Evolutionary conservation across 495 filamentous ascomycete species (phyloP).

Genomic region (Aspergillus biplanus): DNA sequence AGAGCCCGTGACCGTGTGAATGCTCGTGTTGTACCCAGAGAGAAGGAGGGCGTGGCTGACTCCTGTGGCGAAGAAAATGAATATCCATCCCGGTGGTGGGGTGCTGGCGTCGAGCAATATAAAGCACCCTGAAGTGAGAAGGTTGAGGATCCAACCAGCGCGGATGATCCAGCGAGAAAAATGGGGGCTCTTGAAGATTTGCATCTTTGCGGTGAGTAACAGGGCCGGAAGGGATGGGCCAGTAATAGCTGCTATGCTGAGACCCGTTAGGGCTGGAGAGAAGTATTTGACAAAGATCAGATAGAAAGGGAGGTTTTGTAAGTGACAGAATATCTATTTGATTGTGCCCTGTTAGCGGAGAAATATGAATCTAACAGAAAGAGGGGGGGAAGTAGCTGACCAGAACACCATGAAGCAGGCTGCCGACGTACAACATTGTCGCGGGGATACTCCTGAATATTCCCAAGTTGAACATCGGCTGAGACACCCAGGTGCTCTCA

Average conservation of each 20-base stretch:
- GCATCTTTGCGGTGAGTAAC: slow-evolving; percentile 40
- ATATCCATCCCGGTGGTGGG: slow-evolving; percentile 49
- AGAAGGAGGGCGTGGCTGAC: slow-evolving; percentile 60
- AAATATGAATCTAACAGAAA: slow-evolving; percentile 11
- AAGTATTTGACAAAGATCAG: slow-evolving; percentile 62
- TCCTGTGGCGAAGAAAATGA: slow-evolving; percentile 56
- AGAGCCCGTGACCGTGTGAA: slow-evolving; percentile 39
- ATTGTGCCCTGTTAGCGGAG: slow-evolving; percentile 7
- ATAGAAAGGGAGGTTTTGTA: slow-evolving; percentile 70
- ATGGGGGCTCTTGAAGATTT: slow-evolving; percentile 30
- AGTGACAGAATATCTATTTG: slow-evolving; percentile 41
- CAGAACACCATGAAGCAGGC: slow-evolving; percentile 56
- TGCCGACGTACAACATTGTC: slow-evolving; percentile 47
- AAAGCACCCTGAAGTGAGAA: slow-evolving; percentile 52
- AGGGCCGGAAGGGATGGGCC: slow-evolving; percentile 50
- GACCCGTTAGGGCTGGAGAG: slow-evolving; percentile 56
- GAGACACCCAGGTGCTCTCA: slow-evolving; percentile 44
- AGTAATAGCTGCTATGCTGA: slow-evolving; percentile 55
- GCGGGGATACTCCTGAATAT: slow-evolving; percentile 51
- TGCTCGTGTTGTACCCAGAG: slow-evolving; percentile 50
- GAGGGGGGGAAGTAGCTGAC: slow-evolving; percentile 27
- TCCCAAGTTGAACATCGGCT: slow-evolving; percentile 57
- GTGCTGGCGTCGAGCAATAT: slow-evolving; percentile 53
- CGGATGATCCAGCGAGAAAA: slow-evolving; percentile 58
- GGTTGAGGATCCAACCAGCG: slow-evolving; percentile 55